These are phyloP conservation scores for Glomus cerebriforme DNA, from an alignment of 192 early-diverging fungal genomes.

Conservation along the genomic window DNA sequence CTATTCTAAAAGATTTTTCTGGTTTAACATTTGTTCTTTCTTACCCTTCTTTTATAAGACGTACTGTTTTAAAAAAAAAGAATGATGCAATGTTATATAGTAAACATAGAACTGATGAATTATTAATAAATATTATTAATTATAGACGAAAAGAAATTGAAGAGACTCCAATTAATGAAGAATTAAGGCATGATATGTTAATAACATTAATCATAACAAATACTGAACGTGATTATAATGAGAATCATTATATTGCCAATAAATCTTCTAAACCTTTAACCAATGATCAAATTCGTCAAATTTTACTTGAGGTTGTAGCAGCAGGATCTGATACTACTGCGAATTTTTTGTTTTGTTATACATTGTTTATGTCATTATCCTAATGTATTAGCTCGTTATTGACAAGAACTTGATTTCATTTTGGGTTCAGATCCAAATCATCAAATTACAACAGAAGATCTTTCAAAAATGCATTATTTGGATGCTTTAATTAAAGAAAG, in stretches of 20 bases:
- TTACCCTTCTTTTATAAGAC: neutral
- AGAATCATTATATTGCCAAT: neutral
- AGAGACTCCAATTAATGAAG: neutral
- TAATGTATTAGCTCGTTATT: neutral
- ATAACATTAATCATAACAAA: neutral
- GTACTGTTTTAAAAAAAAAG: neutral
- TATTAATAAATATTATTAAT: neutral
- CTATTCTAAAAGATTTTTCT: neutral
- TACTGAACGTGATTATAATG: constrained; percentile 6
- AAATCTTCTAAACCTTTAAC: neutral
- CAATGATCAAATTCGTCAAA: constrained; percentile 3
- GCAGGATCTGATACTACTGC: constrained; percentile 6
- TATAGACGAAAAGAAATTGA: constrained; percentile 14
- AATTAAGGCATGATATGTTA: constrained; percentile 14
- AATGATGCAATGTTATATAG: neutral
- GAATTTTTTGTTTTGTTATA: neutral
- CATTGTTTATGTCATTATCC: constrained; percentile 3
- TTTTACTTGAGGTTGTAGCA: neutral
- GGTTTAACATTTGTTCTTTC: neutral
- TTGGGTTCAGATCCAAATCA: neutral
- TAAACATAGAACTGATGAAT: neutral
- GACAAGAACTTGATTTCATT: neutral
- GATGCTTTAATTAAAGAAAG: constrained; percentile 5
- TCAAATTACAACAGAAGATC: neutral
- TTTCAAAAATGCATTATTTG: constrained; percentile 3